These are phyloP conservation scores for Litsea cubeba DNA, from an alignment of 164 flowering plant species.

Conservation along the genomic window DNA sequence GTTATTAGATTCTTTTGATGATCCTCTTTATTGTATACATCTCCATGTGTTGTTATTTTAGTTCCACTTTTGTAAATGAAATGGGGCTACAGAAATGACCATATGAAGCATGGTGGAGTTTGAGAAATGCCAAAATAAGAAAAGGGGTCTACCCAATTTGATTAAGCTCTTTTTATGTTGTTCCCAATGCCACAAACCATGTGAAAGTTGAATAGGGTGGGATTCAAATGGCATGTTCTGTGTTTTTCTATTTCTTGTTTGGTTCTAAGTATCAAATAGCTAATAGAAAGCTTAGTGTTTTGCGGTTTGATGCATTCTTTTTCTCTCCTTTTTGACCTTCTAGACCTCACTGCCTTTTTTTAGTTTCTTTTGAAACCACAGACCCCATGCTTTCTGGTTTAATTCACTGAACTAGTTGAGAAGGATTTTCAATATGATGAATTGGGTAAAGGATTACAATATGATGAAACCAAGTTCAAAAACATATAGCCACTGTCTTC, in stretches of 20 bases:
- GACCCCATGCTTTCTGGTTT: constrained; percentile 3
- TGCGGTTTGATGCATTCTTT: constrained; percentile 22
- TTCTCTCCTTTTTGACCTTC: constrained; percentile 37
- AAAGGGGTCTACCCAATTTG: constrained; percentile 39
- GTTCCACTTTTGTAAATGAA: background rate
- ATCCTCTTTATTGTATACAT: background rate
- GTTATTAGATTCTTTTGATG: background rate
- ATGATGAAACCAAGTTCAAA: background rate
- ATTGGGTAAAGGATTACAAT: background rate
- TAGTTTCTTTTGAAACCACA: constrained; percentile 23
- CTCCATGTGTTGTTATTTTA: background rate
- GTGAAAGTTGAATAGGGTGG: constrained; percentile 20
- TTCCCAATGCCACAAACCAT: constrained; percentile 48
- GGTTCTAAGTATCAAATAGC: constrained; percentile 11
- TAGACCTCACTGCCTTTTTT: constrained; percentile 28
- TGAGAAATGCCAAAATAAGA: constrained; percentile 30
- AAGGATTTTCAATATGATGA: background rate
- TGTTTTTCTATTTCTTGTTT: constrained; percentile 14
- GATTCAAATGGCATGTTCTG: constrained; percentile 13
- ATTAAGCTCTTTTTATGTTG: constrained; percentile 31
- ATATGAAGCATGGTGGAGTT: constrained; percentile 26
- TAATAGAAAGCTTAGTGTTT: constrained; percentile 22
- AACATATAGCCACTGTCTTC: background rate
- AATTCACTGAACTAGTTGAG: background rate
- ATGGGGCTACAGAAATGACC: constrained; percentile 17